Base-by-base conservation (phyloP, 2,329 filamentous ascomycete genomes). In the Monilinia fructicola region DNA sequence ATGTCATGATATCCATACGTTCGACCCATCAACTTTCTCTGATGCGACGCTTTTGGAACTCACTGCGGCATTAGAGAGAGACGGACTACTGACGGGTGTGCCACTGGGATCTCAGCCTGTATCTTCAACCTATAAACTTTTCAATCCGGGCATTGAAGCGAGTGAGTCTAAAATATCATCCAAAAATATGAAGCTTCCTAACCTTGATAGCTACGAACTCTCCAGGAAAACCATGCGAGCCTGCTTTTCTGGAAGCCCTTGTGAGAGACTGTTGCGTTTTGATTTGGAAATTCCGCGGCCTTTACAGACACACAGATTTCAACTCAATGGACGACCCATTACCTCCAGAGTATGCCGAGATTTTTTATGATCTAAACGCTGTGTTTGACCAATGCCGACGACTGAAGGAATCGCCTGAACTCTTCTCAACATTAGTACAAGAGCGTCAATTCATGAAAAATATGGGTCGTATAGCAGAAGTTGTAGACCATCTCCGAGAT, bases 311-410 rank as follows among this genome's bases (percentile, higher is more conserved):
- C 28, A 42, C 56, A 59, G 44, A 28, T 6, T 44, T 38, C n/a
- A 26, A 38, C 11, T 21, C n/a, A 21, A 40, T 59, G 18, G 44
- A 59, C n/a, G 54, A 65, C 6, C 35, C 42, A 28, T n/a, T 65
- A 46, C 28, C 63, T 5, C 35, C 56, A 5, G 26, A 28, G 21
- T 44, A 26, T 35, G 58, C 31, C 31, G 53, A 26, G 5, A 59
- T 65, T 58, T 46, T 56, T 42, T 42, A 64, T 40, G 26, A 40
- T 52, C 60, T 64, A 35, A 28, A 10, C 50, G 40, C 35, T 44
- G 66, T 67, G 21, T 54, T 66, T 53, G 18, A 64, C 21, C 50
- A 68, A 59, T 68, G 64, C 53, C 44, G 21, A 4, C 58, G 67
- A 53, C 46, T 68, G 26, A 61, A 63, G 35, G 48, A 18, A 28